Base-by-base conservation (phyloP, 2,329 filamentous ascomycete genomes). In the Trichoderma asperellum region DNA sequence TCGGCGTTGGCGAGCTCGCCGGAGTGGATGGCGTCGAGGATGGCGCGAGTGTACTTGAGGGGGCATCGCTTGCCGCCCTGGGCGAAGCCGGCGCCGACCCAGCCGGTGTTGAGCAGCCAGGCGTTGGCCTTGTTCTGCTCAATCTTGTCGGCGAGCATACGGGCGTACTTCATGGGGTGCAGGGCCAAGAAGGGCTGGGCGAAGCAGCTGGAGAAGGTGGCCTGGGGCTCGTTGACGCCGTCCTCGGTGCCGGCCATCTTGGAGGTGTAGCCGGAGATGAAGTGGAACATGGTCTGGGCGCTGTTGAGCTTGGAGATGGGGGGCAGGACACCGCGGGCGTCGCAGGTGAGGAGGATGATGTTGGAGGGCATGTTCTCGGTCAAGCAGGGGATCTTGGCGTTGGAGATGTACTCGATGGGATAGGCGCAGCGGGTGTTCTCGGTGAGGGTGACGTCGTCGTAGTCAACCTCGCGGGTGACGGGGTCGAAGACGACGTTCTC, bases 201-300 rank as follows among this genome's bases (percentile, higher is more conserved):
- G 84, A 99, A 99, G 89, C 96, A 99, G 65, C 94, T 96, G 32
- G 94, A 98, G 90, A 99, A 99, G 77, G 96, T 99, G 29, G 96
- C 96, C 84, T 98, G 93, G 73, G 96, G 96, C 85, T 99, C 96
- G 11, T 92, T 96, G 73, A 99, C 90, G 78, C 96, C 96, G 74
- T 97, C 93, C 85, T 99, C 96, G 40, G 96, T 99, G 78, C 96
- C 96, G 73, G 96, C 96, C 96, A 99, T 99, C 91, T 99, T 99
- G 79, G 95, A 98, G 73, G 96, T 99, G 88, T 99, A 99, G 76
- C 96, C 96, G 21, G 93, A 97, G 84, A 99, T 99, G 90, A 99
- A 99, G 88, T 99, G 96, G 91, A 98, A 99, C 95, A 99, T 98
- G 82, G 94, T 97, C 86, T 98, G 96, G 77, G 93, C 89, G 73